Percentiles rank a stretch among this genome's conserved stretches.
phyloP scores from a whole-genome alignment of 495 filamentous ascomycete genomes.

The Xylaria acuta region DNA sequence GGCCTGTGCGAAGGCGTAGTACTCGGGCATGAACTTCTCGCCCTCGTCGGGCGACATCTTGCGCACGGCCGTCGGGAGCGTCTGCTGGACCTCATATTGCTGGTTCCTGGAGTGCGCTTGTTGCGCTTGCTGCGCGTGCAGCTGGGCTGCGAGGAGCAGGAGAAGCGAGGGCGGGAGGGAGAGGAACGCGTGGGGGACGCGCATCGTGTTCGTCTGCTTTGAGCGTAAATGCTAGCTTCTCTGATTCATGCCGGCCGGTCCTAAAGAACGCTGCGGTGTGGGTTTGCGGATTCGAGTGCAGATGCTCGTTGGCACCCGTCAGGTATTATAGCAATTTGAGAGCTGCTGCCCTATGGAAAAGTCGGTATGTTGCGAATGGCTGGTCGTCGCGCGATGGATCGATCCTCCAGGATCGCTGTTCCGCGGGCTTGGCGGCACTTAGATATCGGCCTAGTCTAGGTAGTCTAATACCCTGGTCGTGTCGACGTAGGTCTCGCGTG shows the following conservation, averaged over 20 bases:
- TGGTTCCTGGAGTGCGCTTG: conserved; percentile 32
- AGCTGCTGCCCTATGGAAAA: background rate
- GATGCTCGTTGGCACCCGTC: background rate
- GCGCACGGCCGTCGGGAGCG: conserved; percentile 53
- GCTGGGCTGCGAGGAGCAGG: conserved; percentile 50
- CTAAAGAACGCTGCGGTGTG: background rate
- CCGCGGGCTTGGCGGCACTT: background rate
- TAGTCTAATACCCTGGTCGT: background rate
- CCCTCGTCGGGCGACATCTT: conserved; percentile 86
- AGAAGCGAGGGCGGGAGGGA: conserved; percentile 57
- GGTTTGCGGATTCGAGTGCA: background rate
- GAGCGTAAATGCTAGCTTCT: background rate
- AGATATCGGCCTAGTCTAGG: background rate
- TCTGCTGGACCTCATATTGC: background rate
- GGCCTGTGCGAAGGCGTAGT: conserved; percentile 55
- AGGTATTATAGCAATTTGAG: background rate
- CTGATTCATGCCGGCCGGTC: background rate
- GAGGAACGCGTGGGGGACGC: conserved; percentile 43
- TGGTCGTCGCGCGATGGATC: background rate
- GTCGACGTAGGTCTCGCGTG: background rate
- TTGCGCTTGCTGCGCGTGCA: conserved; percentile 39
- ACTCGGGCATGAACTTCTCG: conserved; percentile 80
- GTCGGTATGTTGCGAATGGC: background rate
- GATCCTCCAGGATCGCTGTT: background rate
- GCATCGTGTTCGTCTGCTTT: conserved; percentile 43